A percentile compares a stretch with the other conserved stretches of the same genome.
Evolutionary conservation across 805 yeast species (phyloP).

Genomic region (Priceomyces carsonii): DNA sequence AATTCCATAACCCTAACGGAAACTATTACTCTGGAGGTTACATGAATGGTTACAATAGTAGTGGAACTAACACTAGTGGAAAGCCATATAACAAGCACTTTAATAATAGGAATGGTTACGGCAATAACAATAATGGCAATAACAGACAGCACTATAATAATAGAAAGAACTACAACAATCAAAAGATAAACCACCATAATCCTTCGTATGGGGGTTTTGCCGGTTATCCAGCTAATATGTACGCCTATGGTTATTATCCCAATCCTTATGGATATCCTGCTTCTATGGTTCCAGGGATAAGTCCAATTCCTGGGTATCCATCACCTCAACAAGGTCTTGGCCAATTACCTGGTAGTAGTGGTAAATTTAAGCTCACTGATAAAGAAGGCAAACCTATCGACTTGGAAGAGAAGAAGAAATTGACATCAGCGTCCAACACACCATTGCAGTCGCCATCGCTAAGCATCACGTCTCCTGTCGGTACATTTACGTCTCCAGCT

Average conservation of each 20-base stretch:
- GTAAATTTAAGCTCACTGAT: conserved; percentile 40
- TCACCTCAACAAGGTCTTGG: conserved; percentile 12
- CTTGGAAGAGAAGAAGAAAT: conserved; percentile 42
- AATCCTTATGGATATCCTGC: conserved; percentile 23
- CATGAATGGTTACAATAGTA: conserved; percentile 10
- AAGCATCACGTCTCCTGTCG: conserved; percentile 11
- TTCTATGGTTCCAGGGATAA: conserved; percentile 11
- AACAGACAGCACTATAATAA: conserved; percentile 13
- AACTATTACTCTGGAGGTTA: conserved; percentile 10
- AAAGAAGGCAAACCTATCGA: conserved; percentile 44
- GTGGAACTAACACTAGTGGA: conserved; percentile 7
- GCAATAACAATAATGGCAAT: conserved; percentile 10
- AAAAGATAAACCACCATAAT: conserved; percentile 18
- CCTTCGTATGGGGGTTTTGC: conserved; percentile 22
- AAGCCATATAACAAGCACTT: conserved; percentile 12
- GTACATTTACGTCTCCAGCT: conserved; percentile 9
- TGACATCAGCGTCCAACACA: conserved; percentile 24
- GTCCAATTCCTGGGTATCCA: conserved; percentile 9
- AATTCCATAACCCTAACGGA: conserved; percentile 4
- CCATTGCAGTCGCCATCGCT: conserved; percentile 36
- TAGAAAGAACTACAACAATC: conserved; percentile 14
- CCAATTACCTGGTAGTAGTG: conserved; percentile 12
- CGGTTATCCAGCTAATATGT: conserved; percentile 24
- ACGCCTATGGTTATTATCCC: conserved; percentile 28
- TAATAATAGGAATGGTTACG: conserved; percentile 15